Evolutionary conservation across 805 yeast genomes (phyloP), one percentile per base, ranked within the genome.

Genomic region (Hyphopichia homilentoma): DNA sequence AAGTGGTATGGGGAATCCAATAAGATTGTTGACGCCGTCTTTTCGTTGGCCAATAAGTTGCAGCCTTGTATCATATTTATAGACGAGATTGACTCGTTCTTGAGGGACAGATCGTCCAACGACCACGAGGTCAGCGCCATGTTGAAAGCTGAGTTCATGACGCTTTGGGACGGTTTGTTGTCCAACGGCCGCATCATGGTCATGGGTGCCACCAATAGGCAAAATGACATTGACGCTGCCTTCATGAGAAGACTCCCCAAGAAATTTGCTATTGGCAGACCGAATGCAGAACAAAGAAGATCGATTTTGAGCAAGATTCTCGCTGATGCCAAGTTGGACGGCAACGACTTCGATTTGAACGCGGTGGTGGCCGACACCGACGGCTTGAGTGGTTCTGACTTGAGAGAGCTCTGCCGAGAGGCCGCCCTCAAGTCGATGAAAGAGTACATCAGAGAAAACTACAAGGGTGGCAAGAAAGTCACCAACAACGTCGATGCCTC

Each of bases 1-100:
- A 90, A 90, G 59, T 90, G 96, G 95, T 90, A 86, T 53, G 98
- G 98, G 11, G 97, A 90, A 59, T 79, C 90, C 18, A 90, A 93
- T 58, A 93, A 93, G 62, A 79, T 89, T 30, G 93, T 87, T 1
- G 95, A 89, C 44, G 97, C 96, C 1, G 77, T 90, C 21, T 90
- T 90, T 54, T 81, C 96, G 6, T 69, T 90, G 35, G 97, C 97
- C 4, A 70, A 75, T 39, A 90, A 93, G 52, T 70, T 90, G 25
- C 87, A 87, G 57, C 98, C 98, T 2, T 88, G 97, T 57, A 93
- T 90, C 41, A 80, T 90, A 29, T 90, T 90, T 59, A 86, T 90
- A 39, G 98, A 90, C 61, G 98, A 90, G 59, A 93, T 90, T 38
- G 98, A 90, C 63, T 86, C 97, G 5, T 88, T 90, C 52, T 67